Evolutionary conservation across 768 basidiomycete genomes (phyloP).

Genomic region (Leccinum olivaceopallidum): DNA sequence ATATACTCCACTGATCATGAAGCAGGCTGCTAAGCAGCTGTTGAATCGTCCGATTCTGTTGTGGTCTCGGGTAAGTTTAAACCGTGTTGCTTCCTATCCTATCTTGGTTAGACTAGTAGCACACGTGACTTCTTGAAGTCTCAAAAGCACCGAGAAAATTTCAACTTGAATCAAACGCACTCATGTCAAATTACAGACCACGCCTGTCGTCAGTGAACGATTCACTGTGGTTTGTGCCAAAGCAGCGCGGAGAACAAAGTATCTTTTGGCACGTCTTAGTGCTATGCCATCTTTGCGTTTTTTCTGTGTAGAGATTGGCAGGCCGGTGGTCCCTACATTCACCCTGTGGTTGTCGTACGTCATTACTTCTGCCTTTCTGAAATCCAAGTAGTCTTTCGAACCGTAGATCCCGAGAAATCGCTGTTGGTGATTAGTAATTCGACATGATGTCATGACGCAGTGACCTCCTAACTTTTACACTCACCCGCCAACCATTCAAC

Average conservation of each 20-base stretch:
- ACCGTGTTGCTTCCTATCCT: too few species aligned
- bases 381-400: not conserved
- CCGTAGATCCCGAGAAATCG: not conserved
- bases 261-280: constrained; percentile 29
- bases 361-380: not conserved
- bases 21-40: too few species aligned
- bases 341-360: not conserved
- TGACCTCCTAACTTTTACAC: not conserved
- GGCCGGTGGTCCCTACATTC: constrained; percentile 35
- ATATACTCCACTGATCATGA: not conserved
- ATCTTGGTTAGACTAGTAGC: not conserved
- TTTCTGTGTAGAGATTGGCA: constrained; percentile 20
- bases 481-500: not conserved
- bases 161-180: constrained; percentile 26
- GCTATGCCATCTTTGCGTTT: constrained; percentile 29
- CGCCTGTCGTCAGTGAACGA: constrained; percentile 8
- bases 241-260: constrained; percentile 33
- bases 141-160: not conserved
- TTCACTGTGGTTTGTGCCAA: constrained; percentile 34
- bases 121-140: not conserved
- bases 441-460: constrained; percentile 16
- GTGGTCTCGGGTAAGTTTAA: too few species aligned
- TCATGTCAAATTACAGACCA: constrained; percentile 37
- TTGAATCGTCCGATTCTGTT: too few species aligned
- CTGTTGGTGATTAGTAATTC: not conserved